Evolutionary conservation across 2,329 filamentous ascomycete species (phyloP), one percentile per base, ranked within the genome.

Genomic region (Curvularia eragrostidis): DNA sequence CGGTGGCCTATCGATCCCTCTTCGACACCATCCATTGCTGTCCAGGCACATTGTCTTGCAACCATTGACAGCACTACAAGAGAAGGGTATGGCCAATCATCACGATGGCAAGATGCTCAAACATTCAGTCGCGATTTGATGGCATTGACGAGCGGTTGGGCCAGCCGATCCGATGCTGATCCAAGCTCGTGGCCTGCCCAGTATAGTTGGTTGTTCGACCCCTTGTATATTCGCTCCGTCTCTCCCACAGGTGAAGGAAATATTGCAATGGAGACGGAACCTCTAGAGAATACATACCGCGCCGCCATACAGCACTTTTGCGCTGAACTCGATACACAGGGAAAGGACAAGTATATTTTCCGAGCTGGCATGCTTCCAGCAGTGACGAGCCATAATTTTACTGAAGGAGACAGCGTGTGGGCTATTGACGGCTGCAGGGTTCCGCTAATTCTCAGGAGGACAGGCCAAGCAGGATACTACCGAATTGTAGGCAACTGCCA

Each of bases 361-460:
- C 43, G 52, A 7, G 58, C 60, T 15, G 58, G 54, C 1, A 52
- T 55, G 38, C 52, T 61, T 12, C 57, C 58, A 2, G 60, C 51
- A 1, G 38, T 58, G 15, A 51, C 54, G 7, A 51, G 41, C 6
- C 30, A 51, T 3, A 36, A 48, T 3, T 61, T 63, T 24, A 26
- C 52, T 5, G 24, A 47, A 15, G 58, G 60, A 39, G 60, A 63
- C 21, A 58, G 34, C 10, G 60, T 63, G 18, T 63, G 58, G 51
- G 60, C 60, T 8, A 12, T 63, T 18, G 57, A 63, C 30, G 60
- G 60, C 12, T 61, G 57, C 10, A 43, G 43, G 6, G 30, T 52
- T 9, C 58, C 54, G 5, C 52, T 63, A 1, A 55, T 63, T 13
- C 60, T 63, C 19, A 44, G 60, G 24, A 7, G 23, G 7, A 42